Evolutionary conservation across 2,329 filamentous ascomycete species (phyloP).

Genomic region (Fusarium sp.): DNA sequence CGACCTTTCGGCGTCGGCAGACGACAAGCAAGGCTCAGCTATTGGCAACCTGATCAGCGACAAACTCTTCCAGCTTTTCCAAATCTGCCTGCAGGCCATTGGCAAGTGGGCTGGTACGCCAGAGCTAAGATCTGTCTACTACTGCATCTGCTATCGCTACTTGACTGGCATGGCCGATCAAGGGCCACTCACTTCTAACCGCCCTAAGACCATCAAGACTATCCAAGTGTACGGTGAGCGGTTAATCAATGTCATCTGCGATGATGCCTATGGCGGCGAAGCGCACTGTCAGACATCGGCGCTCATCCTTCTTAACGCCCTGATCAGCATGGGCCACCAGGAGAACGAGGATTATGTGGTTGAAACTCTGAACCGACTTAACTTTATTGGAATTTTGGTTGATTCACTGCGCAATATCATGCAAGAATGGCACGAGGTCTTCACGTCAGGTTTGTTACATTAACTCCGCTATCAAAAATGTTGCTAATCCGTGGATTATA

Average conservation of each 20-base stretch:
- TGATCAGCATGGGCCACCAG: constrained; percentile 78
- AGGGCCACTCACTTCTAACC: constrained; percentile 60
- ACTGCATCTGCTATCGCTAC: constrained; percentile 91
- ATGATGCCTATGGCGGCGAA: constrained; percentile 90
- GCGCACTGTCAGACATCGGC: constrained; percentile 86
- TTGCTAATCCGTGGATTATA: constrained; percentile 37
- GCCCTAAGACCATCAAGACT: constrained; percentile 76
- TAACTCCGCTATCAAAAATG: not conserved
- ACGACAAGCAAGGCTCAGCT: constrained; percentile 57
- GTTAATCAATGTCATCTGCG: constrained; percentile 87
- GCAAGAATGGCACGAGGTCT: constrained; percentile 73
- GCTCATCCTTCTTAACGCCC: constrained; percentile 81
- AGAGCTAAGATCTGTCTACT: constrained; percentile 84
- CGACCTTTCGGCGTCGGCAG: constrained; percentile 62
- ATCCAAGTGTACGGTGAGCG: constrained; percentile 77
- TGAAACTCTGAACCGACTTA: constrained; percentile 83
- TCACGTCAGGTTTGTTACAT: constrained; percentile 63
- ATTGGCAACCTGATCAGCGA: constrained; percentile 83
- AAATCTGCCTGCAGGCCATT: constrained; percentile 83
- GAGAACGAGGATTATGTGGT: constrained; percentile 81
- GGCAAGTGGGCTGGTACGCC: constrained; percentile 77
- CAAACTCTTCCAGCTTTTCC: constrained; percentile 91
- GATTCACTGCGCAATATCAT: constrained; percentile 86
- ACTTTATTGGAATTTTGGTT: constrained; percentile 90
- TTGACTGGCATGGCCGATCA: constrained; percentile 75